Evolutionary conservation across 768 basidiomycete genomes (phyloP).

Genomic region (Amanita pseudoporphyria): DNA sequence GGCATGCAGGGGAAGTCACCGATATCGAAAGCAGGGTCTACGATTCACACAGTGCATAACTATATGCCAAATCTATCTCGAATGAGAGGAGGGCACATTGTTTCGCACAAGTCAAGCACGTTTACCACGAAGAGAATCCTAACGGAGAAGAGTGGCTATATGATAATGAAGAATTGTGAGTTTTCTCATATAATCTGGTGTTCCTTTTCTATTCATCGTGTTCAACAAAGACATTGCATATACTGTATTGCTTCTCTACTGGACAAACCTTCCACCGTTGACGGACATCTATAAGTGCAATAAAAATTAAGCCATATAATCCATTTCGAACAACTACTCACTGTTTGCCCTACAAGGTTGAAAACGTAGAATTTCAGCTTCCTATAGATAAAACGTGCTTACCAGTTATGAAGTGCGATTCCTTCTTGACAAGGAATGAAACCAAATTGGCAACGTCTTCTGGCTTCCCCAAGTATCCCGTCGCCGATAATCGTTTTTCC

Average conservation of each 20-base stretch:
- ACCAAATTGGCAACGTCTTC: conserved; percentile 23
- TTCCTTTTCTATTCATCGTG: not conserved
- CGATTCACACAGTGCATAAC: too few species aligned
- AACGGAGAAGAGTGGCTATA: too few species aligned
- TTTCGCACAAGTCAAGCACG: too few species aligned
- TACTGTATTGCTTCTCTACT: not conserved
- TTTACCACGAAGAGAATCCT: too few species aligned
- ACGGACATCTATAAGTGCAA: conserved; percentile 1
- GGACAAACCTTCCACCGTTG: conserved; percentile 2
- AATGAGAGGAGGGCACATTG: too few species aligned
- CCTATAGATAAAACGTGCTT: not conserved
- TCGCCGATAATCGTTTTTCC: not conserved
- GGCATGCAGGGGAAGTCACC: conserved; percentile 6
- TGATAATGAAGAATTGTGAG: too few species aligned
- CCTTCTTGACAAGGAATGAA: conserved; percentile 23
- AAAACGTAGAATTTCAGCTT: not conserved
- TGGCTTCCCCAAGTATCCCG: conserved; percentile 11
- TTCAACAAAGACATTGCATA: too few species aligned
- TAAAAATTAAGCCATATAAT: not conserved
- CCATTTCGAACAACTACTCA: not conserved
- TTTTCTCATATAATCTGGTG: too few species aligned
- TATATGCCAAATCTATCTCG: too few species aligned
- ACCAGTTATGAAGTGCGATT: conserved; percentile 22
- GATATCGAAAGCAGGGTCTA: too few species aligned
- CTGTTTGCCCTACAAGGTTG: conserved; percentile 3